These are phyloP conservation scores for Vaccinium vitisidaea DNA, from an alignment of 148 eudicot genomes.

Conservation along the genomic window DNA sequence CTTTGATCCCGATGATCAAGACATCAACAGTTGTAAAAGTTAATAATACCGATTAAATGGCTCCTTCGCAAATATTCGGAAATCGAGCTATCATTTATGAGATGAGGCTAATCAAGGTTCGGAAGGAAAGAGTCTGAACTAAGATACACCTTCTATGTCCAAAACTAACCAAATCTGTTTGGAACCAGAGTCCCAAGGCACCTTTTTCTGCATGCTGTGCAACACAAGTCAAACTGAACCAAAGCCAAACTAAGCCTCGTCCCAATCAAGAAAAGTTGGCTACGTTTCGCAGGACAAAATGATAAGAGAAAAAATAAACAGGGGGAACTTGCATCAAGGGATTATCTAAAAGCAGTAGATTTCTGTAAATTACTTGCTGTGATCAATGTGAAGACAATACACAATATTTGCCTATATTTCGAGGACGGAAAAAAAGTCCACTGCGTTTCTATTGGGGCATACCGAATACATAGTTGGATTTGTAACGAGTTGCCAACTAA, in stretches of 20 bases:
- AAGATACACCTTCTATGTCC: neutral
- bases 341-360: neutral
- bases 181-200: neutral
- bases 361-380: neutral
- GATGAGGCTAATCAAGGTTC: neutral
- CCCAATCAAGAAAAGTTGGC: neutral
- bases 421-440: neutral
- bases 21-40: neutral
- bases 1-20: neutral
- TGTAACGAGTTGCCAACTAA: neutral
- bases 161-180: neutral
- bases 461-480: neutral
- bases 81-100: neutral
- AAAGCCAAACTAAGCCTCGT: constrained; percentile 1
- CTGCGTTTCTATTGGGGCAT: neutral
- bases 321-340: neutral
- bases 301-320: neutral
- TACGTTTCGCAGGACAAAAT: neutral
- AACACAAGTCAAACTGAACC: neutral
- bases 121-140: neutral
- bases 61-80: neutral
- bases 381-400: neutral
- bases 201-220: neutral
- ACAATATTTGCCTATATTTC: neutral
- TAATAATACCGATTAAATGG: neutral